Base-by-base conservation (phyloP, 345 rosid genomes). In the Adansonia digitata region DNA sequence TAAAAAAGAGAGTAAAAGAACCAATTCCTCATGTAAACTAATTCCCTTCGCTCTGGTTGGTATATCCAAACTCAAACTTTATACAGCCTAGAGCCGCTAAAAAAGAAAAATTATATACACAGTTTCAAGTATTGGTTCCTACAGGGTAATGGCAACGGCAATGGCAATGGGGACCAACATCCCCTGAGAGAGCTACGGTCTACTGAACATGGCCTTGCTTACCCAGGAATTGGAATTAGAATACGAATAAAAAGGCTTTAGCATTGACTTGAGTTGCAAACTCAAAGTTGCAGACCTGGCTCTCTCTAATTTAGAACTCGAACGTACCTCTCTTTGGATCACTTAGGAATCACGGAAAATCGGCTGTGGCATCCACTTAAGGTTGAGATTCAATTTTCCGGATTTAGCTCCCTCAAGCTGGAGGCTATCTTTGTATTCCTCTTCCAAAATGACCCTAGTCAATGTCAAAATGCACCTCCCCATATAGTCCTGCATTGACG, bases 401-500 rank as follows among this genome's bases (percentile, higher is more conserved):
- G 98, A 69, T 84, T 93, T 91, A 20, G 91, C 87, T 46, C 86
- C 91, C 26, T 96, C 97, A 26, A 93, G 56, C 0, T 71, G 78
- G 59, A 86, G 88, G 86, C 84, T 69, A 56, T 88, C 97, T 63
- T 71, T 89, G 86, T 81, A 93, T 82, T 91, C 97, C 27, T 90
- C 97, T 82, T 96, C 99, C 85, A 93, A 27, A 74, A 95, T 82
- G 51, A 95, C 98, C 86, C 88, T 86, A 22, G 99, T 93, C 86
- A 96, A 80, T 17, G 99, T 96, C 80, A 96, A 72, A 75, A 96
- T 96, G 83, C 97, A 91, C 80, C 97, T 90, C 74, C 99, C 99
- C 81, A 96, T 89, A 76, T 90, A 86, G 75, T 92, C 98, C 99
- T 96, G 82, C 80, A 45, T 9, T 13, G 3, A 45, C 49, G 71